Conservation (phyloP, 257 asterid genomes). For the Rubia yunnanensis region DNA sequence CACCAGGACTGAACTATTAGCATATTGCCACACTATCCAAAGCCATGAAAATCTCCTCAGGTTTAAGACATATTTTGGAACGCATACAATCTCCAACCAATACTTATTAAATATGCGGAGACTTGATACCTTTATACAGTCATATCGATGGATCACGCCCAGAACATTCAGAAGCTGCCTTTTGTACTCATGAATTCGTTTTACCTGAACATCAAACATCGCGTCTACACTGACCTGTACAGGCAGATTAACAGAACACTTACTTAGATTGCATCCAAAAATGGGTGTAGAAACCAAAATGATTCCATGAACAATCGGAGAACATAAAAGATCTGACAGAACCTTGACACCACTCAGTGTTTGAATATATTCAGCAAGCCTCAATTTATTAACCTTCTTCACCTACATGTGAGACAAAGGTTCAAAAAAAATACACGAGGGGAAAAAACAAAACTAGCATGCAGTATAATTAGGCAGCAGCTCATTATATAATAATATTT, state of each 20-base stretch:
- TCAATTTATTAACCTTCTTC: conserved; percentile 40
- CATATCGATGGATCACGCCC: conserved; percentile 43
- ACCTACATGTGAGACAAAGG: conserved; percentile 19
- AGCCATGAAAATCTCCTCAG: neutral
- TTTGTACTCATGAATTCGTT: conserved; percentile 45
- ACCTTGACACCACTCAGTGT: conserved; percentile 42
- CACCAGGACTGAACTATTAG: neutral
- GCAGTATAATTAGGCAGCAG: neutral
- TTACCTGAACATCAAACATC: conserved; percentile 46
- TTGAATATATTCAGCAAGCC: conserved; percentile 44
- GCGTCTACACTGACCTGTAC: conserved; percentile 43
- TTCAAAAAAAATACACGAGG: neutral
- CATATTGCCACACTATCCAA: neutral
- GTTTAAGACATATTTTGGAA: neutral
- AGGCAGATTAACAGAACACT: neutral
- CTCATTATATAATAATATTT: neutral
- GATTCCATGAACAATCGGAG: neutral
- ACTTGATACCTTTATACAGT: conserved; percentile 41
- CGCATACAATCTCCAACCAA: neutral
- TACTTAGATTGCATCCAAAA: neutral
- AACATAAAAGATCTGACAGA: conserved; percentile 5
- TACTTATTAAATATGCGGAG: neutral
- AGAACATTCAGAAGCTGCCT: conserved; percentile 40
- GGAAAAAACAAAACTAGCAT: neutral
- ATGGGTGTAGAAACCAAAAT: neutral